These are phyloP conservation scores for Rhodotorula glutinis DNA, from an alignment of 1,284 basidiomycete genomes.

Conservation along the genomic window DNA sequence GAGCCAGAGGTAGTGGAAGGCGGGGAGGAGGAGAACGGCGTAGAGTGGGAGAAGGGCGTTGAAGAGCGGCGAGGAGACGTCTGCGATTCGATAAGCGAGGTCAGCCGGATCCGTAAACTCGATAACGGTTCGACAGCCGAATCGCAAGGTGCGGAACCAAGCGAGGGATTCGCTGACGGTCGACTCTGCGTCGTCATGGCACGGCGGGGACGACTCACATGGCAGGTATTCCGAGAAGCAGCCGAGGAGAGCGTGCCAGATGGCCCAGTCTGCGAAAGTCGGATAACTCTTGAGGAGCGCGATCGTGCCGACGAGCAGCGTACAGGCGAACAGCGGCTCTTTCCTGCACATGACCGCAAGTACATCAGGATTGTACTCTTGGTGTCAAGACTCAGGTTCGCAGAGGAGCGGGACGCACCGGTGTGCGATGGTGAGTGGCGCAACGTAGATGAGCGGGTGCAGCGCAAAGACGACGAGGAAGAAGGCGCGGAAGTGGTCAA, in stretches of 20 bases:
- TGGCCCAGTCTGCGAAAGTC: conserved; percentile 78
- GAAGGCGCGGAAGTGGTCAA: conserved; percentile 93
- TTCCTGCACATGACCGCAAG: conserved; percentile 57
- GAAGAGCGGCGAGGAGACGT: conserved; percentile 81
- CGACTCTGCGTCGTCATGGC: too few species aligned
- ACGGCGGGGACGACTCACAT: too few species aligned
- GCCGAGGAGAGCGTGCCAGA: conserved; percentile 75
- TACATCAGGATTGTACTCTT: too few species aligned
- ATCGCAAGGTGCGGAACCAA: background rate
- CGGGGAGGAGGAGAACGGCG: conserved; percentile 76
- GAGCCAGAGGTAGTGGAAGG: conserved; percentile 91
- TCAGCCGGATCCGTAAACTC: background rate
- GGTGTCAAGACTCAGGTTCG: background rate
- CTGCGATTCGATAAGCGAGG: conserved; percentile 51
- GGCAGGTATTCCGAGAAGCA: conserved; percentile 80
- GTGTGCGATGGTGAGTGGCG: conserved; percentile 67
- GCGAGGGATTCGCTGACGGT: too few species aligned
- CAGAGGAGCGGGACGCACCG: conserved; percentile 13
- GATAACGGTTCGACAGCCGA: background rate
- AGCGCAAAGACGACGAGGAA: conserved; percentile 93
- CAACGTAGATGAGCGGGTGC: conserved; percentile 78
- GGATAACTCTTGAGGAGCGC: conserved; percentile 90
- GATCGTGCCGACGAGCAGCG: conserved; percentile 72
- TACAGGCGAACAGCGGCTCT: conserved; percentile 77
- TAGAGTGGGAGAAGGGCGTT: conserved; percentile 80